Percentiles rank a stretch among this genome's conserved stretches.
phyloP scores from a whole-genome alignment of 2,329 filamentous ascomycete species.

The Penicillium glabrum region DNA sequence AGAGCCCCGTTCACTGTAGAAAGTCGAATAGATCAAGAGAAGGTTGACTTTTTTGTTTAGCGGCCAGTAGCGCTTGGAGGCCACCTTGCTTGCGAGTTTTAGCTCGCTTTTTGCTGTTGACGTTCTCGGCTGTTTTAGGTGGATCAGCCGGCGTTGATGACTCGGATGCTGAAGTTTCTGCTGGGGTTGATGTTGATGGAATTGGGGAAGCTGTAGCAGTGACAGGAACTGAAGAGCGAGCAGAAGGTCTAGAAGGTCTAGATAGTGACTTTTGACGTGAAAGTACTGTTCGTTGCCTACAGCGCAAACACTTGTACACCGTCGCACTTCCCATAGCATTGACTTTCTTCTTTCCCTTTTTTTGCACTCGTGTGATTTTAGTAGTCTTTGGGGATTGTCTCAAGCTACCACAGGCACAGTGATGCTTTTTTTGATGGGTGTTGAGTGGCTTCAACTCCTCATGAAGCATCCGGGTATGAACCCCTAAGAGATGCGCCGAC shows the following conservation, averaged over 20 bases:
- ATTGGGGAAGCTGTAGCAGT: constrained; percentile 9
- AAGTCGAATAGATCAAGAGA: constrained; percentile 56
- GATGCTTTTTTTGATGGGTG: constrained; percentile 30
- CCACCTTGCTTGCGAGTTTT: constrained; percentile 56
- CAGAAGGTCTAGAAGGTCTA: not conserved
- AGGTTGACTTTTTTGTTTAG: constrained; percentile 34
- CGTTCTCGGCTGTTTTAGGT: constrained; percentile 35
- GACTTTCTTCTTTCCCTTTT: not conserved
- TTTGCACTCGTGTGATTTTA: constrained; percentile 18
- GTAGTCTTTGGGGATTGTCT: constrained; percentile 31
- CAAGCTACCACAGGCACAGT: constrained; percentile 43
- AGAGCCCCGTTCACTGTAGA: constrained; percentile 44
- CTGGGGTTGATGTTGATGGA: not conserved
- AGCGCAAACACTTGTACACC: constrained; percentile 40
- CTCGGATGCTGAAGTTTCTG: constrained; percentile 4
- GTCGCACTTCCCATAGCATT: constrained; percentile 20
- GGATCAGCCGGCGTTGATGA: constrained; percentile 9
- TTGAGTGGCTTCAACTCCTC: constrained; percentile 36
- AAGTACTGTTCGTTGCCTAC: constrained; percentile 34
- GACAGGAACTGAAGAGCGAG: not conserved
- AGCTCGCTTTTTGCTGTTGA: constrained; percentile 56
- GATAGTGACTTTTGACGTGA: constrained; percentile 16
- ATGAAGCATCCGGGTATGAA: constrained; percentile 38
- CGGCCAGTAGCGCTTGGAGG: constrained; percentile 55
- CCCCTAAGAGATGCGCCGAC: constrained; percentile 39